Percentiles rank a stretch among this genome's conserved stretches.
Conservation (phyloP, 2,329 filamentous ascomycete species). For the Phialophora chinensis region DNA sequence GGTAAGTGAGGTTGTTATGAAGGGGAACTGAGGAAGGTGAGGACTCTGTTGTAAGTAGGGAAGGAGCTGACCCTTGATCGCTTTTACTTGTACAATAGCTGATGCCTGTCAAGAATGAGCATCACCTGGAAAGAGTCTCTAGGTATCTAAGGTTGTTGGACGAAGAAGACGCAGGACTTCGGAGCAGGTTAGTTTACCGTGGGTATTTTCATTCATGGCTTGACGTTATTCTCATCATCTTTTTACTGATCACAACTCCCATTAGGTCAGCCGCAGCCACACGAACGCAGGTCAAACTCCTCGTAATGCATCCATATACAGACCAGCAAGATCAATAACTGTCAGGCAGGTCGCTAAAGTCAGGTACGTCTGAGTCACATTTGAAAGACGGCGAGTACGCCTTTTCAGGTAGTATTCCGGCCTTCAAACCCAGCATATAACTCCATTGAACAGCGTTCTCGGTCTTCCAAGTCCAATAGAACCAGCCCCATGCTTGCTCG, state of each 20-base stretch:
- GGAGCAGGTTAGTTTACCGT: not conserved
- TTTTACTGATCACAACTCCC: not conserved
- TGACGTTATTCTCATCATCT: not conserved
- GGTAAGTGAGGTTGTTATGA: constrained; percentile 8
- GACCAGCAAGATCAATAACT: constrained; percentile 30
- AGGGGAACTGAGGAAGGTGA: not conserved
- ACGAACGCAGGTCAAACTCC: constrained; percentile 1
- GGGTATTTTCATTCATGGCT: constrained; percentile 18
- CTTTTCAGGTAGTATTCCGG: constrained; percentile 78
- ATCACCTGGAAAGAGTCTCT: not conserved
- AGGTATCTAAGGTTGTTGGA: not conserved
- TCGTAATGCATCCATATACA: constrained; percentile 7
- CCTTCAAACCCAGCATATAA: constrained; percentile 77
- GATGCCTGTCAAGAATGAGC: not conserved
- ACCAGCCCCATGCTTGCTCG: constrained; percentile 94
- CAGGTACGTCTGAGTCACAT: constrained; percentile 60
- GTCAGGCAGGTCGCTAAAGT: constrained; percentile 44
- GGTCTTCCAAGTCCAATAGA: constrained; percentile 99
- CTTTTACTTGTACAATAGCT: not conserved
- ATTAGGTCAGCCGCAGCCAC: not conserved
- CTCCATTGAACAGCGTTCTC: constrained; percentile 89
- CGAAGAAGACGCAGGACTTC: not conserved
- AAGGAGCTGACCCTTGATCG: not conserved
- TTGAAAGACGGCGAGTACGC: constrained; percentile 74
- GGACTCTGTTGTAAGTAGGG: not conserved